Evolutionary conservation across 345 rosid species (phyloP), one percentile per base, ranked within the genome.

Genomic region (Bretschneidera sinensis): DNA sequence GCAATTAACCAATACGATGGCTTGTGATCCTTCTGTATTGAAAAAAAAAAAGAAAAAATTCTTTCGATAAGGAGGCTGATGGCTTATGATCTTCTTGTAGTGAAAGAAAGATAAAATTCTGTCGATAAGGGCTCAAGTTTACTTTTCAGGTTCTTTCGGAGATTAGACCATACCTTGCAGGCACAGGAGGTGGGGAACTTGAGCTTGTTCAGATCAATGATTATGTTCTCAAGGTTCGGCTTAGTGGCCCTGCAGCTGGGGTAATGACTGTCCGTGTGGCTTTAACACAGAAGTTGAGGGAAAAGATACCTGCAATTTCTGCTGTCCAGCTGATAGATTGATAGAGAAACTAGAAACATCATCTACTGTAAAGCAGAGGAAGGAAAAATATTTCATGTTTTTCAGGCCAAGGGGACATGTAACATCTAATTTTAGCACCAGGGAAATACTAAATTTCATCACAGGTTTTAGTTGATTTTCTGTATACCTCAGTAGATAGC

Each of bases 221-320:
- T 43, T 83, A 84, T 21, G 66, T 87, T 9, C 86, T 85, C 28
- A 79, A 78, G 75, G 85, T 92, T 51, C 65, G 85, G 69, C 88
- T 92, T 14, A 79, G 82, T 23, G 96, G 98, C 6, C 96, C 94
- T 59, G 97, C 97, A 51, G 98, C 97, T 21, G 81, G 73, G 25
- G 97, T 92, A 21, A 87, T 84, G 94, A 92, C 98, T 0, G 96
- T 89, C 19, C 94, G 96, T 18, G 92, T 92, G 9, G 97, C 97
- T 39, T 58, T 89, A 60, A 85, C 87, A n/a, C 97, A 92, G 59
- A 92, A 92, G 63, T 59, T 92, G 68, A 80, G 94, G 73, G 98
- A 92, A 71, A 84, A 73, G 21, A 92, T 92, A 63, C 92, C 96
- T 23, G 72, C 83, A 0, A 85, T 89, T 25, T 88, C 79, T 14